Conservation (phyloP, 129 eudicot species). For the Erigeron canadensis region DNA sequence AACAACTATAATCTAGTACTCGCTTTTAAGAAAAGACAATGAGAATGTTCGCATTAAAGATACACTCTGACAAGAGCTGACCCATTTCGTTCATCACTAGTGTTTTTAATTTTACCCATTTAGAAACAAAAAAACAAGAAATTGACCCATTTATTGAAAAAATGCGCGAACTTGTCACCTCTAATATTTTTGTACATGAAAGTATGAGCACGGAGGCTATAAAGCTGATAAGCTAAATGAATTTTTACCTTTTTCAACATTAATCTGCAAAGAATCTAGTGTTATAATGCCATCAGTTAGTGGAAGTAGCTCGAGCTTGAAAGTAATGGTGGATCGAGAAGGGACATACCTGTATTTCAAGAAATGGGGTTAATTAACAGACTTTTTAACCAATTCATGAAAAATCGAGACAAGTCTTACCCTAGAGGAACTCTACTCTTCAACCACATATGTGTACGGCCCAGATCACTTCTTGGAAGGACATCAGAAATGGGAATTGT, state of each 20-base stretch:
- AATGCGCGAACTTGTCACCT: background rate
- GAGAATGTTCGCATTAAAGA: background rate
- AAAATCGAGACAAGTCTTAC: conserved; percentile 38
- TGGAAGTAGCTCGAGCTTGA: conserved; percentile 89
- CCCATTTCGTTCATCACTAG: background rate
- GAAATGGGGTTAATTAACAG: background rate
- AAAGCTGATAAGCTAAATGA: background rate
- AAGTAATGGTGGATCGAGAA: conserved; percentile 63
- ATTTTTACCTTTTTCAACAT: conserved; percentile 65
- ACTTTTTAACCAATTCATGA: background rate
- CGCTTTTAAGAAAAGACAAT: background rate
- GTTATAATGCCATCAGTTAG: conserved; percentile 82
- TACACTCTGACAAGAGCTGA: background rate
- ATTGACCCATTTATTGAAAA: background rate
- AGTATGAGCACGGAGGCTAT: background rate
- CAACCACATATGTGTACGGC: conserved; percentile 79
- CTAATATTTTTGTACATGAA: background rate
- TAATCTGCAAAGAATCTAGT: conserved; percentile 79
- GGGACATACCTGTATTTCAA: conserved; percentile 65
- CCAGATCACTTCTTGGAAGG: conserved; percentile 55
- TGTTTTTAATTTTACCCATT: background rate
- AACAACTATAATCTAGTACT: background rate
- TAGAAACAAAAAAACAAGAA: background rate
- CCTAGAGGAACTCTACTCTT: conserved; percentile 91
- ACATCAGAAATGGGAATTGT: conserved; percentile 42